Evolutionary conservation across 495 filamentous ascomycete genomes (phyloP), one percentile per base, ranked within the genome.

Genomic region (Chaetomium cochliodes): DNA sequence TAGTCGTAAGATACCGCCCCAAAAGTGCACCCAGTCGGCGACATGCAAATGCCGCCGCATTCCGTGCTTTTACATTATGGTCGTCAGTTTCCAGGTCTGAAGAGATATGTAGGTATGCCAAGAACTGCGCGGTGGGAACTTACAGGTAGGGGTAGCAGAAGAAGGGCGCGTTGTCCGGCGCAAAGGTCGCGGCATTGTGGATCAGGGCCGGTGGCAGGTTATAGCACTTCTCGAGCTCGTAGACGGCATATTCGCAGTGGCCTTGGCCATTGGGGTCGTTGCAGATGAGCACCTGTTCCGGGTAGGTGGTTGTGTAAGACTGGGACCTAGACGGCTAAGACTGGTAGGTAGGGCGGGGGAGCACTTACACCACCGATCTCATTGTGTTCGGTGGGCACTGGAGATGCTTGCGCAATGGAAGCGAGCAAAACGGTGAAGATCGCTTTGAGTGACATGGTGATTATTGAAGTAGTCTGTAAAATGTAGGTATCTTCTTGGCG

Each of bases 1-100:
- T 73, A 74, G 53, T 68, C 42, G 62, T 73, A 78, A 52, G 70
- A 67, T 41, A 80, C 71, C 12, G 72, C 52, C 39, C 74, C 76
- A 50, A 79, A 73, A 20, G 78, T 79, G 72, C 79, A 81, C 51
- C 79, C 79, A n/a, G 70, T 72, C n/a, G 77, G 76, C 23, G 76
- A 77, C 0, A 58, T 77, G 76, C 79, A 80, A 28, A 78, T 72
- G 4, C 69, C 73, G 23, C 64, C 70, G 67, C 79, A 81, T 23
- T 58, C 60, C 54, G 60, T 65, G 26, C 61, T 67, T 9, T 30
- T 52, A 28, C 16, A 58, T 49, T 15, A 37, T 60, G 26, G 49
- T 44, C 26, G 23, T 58, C 9, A 18, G 7, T 2, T 42, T 18
- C n/a, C 33, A 37, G 33, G 5, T 37, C 33, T 12, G 3, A 5